A percentile compares a stretch with the other conserved stretches of the same genome.
Evolutionary conservation across 805 yeast species (phyloP).

Genomic region (Starmerella sp.): DNA sequence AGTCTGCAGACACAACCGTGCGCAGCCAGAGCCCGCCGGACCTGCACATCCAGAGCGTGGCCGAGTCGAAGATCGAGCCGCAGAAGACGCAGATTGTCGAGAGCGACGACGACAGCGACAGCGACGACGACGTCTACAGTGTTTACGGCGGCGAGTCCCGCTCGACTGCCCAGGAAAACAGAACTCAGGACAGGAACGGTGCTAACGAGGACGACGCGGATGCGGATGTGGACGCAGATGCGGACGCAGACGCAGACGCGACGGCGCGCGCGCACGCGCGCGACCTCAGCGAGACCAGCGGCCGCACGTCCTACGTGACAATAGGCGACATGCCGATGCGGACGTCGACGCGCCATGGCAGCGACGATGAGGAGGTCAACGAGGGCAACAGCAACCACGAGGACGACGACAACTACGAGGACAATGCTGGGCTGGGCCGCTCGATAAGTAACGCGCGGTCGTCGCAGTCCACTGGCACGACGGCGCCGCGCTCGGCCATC

Average conservation of each 20-base stretch:
- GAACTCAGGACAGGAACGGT: background rate
- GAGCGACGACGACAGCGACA: slow-evolving; percentile 40
- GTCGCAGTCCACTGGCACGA: too few relatives aligned
- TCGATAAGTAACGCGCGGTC: background rate
- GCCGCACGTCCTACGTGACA: background rate
- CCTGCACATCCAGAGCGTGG: slow-evolving; percentile 17
- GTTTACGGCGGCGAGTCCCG: background rate
- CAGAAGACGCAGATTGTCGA: slow-evolving; percentile 75
- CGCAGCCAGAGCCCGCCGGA: slow-evolving; percentile 6
- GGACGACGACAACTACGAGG: too few relatives aligned
- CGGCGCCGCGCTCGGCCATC: too few relatives aligned
- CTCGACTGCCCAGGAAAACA: background rate
- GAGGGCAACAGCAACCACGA: background rate
- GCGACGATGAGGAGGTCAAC: background rate
- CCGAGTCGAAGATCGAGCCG: slow-evolving; percentile 63
- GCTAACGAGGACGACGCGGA: too few relatives aligned
- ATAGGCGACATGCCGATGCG: background rate
- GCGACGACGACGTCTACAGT: slow-evolving; percentile 5
- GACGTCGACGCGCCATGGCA: background rate
- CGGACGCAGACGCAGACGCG: background rate
- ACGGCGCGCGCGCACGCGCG: background rate
- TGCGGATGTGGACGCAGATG: too few relatives aligned
- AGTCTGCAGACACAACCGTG: background rate
- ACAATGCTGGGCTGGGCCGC: background rate
- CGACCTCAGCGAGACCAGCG: background rate